Evolutionary conservation across 177 flowering plant species (phyloP), one percentile per base, ranked within the genome.

Genomic region (Vitis hybrid): DNA sequence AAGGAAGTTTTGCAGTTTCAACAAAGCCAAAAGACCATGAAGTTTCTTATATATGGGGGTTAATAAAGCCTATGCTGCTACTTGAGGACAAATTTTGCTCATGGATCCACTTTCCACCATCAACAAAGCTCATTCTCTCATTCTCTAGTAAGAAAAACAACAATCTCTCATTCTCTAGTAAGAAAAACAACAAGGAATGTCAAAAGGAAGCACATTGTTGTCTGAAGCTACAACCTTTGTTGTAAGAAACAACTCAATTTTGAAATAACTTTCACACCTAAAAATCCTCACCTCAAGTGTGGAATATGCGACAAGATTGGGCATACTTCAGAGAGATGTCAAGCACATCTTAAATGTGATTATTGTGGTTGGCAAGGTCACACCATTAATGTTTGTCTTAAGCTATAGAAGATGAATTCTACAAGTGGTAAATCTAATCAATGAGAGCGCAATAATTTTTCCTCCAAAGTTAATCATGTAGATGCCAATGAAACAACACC

Each of bases 111-210:
- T 68, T 56, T 60, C 70, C 27, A 58, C 59, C 13, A 59, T 66
- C 7, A 72, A 66, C 32, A 72, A 60, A 35, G 60, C 70, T 66
- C 60, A 67, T 60, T 72, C 75, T 51, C 75, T 72, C 46, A 54
- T 72, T 54, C 65, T 72, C 57, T 52, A 72, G 21, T 19, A 19
- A 19, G 19, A 19, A 19, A 19, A 19, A 19, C 19, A 19, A 19
- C 19, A 19, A 19, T 72, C 75, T 51, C 75, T 72, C 46, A 61
- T 72, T 52, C 65, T 72, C 57, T 52, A 72, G 21, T 61, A 72
- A 48, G 75, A 65, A 48, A 65, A 54, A 62, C 66, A 70, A 40
- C 32, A 30, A 52, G 61, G 8, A 27, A 6, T 62, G 19, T 55
- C 65, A 65, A 65, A 32, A 27, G 69, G 48, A 56, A 66, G 70